Evolutionary conservation across 1,284 basidiomycete species (phyloP).

Genomic region (Cerioporus squamosus): DNA sequence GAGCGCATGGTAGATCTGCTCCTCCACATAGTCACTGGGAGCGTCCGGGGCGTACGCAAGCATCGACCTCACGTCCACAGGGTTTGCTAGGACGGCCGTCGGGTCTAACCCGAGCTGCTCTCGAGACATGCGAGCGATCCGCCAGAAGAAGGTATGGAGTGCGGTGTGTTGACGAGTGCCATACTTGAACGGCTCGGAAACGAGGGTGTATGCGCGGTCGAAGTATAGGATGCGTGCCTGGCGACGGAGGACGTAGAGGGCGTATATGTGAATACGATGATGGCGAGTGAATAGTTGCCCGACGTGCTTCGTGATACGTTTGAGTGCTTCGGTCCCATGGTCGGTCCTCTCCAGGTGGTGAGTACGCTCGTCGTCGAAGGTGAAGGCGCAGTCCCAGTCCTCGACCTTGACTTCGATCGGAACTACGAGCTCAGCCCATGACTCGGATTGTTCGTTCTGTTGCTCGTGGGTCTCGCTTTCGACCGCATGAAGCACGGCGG

Average conservation of each 20-base stretch:
- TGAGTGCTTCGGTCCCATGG: background rate
- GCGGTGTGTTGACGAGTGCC: background rate
- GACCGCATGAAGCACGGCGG: no score
- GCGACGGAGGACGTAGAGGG: background rate
- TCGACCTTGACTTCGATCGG: background rate
- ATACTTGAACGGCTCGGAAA: constrained; percentile 11
- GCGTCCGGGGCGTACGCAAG: background rate
- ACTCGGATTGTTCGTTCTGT: background rate
- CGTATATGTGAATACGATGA: background rate
- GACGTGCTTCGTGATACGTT: background rate
- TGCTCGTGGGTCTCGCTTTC: no score
- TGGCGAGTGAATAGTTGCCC: background rate
- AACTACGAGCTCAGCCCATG: background rate
- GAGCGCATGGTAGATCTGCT: background rate
- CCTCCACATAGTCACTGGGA: background rate
- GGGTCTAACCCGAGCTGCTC: constrained; percentile 19
- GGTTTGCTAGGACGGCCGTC: background rate
- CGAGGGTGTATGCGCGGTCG: constrained; percentile 5
- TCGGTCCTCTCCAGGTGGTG: background rate
- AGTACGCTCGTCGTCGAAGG: background rate
- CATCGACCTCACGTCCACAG: background rate
- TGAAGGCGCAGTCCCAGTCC: background rate
- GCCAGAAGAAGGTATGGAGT: constrained; percentile 13
- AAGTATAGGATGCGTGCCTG: constrained; percentile 8
- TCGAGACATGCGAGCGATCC: constrained; percentile 5